Evolutionary conservation across 495 filamentous ascomycete species (phyloP).

Genomic region (Podospora anserina): DNA sequence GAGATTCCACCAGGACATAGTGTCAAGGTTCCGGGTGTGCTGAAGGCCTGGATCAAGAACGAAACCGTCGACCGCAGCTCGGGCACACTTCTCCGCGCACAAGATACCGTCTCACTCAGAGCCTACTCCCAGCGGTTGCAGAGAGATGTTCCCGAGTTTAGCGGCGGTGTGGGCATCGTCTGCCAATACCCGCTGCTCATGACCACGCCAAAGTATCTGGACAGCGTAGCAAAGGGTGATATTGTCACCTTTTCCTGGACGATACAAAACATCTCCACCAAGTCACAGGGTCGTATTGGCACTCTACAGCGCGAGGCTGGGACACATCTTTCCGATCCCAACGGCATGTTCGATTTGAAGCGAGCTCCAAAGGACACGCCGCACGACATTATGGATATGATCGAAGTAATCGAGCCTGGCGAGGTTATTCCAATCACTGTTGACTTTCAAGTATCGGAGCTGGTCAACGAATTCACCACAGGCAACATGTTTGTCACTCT

Average conservation of each 20-base stretch:
- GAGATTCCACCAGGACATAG: constrained; percentile 24
- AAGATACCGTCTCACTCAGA: constrained; percentile 22
- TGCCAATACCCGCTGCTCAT: constrained; percentile 27
- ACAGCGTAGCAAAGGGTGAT: constrained; percentile 29
- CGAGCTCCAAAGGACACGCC: constrained; percentile 17
- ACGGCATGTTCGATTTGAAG: constrained; percentile 20
- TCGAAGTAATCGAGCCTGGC: constrained; percentile 24
- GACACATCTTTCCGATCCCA: constrained; percentile 22
- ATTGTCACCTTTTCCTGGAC: constrained; percentile 25
- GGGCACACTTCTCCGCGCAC: constrained; percentile 18
- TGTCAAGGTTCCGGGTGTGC: constrained; percentile 20
- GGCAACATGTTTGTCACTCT: constrained; percentile 25
- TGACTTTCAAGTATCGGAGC: constrained; percentile 23
- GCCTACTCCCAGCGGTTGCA: constrained; percentile 24
- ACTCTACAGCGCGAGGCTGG: constrained; percentile 10
- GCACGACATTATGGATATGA: constrained; percentile 23
- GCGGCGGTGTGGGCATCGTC: constrained; percentile 11
- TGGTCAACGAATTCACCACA: constrained; percentile 18
- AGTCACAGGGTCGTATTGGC: constrained; percentile 21
- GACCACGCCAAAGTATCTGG: constrained; percentile 24
- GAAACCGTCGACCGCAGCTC: constrained; percentile 15
- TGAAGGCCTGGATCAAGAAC: constrained; percentile 27
- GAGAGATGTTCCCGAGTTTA: constrained; percentile 27
- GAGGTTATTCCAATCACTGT: constrained; percentile 19
- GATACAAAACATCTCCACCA: constrained; percentile 27